These are phyloP conservation scores for Penicillium riverlandense DNA, from an alignment of 495 filamentous ascomycete species.

Conservation along the genomic window DNA sequence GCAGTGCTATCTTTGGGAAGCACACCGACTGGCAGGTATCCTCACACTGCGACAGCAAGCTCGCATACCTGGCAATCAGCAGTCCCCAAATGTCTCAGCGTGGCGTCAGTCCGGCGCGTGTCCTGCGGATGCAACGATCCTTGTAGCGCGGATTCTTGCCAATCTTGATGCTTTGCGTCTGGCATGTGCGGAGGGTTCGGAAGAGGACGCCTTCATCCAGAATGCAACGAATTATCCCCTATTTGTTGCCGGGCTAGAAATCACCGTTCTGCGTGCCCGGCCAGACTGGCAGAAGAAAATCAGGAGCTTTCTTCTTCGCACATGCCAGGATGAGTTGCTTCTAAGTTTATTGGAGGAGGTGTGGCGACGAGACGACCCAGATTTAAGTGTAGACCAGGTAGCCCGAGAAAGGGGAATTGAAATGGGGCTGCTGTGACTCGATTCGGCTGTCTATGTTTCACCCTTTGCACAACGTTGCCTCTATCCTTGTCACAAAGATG, in stretches of 20 bases:
- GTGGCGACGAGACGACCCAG: conserved; percentile 13
- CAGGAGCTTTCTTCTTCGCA: conserved; percentile 1
- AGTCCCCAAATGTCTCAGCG: background rate
- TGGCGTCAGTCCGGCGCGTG: conserved; percentile 7
- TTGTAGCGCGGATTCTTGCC: conserved; percentile 24
- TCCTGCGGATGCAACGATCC: conserved; percentile 9
- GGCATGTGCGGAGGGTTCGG: conserved; percentile 12
- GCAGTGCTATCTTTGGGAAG: conserved; percentile 31
- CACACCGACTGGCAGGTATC: conserved; percentile 26
- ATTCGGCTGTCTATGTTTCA: background rate
- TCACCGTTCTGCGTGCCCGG: conserved; percentile 10
- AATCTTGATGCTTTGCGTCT: conserved; percentile 22
- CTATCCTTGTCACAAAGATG: background rate
- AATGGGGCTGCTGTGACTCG: conserved; percentile 19
- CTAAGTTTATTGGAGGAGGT: conserved; percentile 21
- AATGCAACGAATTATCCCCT: conserved; percentile 25
- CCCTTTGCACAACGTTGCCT: background rate
- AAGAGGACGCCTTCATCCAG: conserved; percentile 14
- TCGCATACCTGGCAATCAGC: background rate
- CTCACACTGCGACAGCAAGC: conserved; percentile 10
- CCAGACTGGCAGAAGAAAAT: conserved; percentile 15
- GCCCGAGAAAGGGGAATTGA: conserved; percentile 19
- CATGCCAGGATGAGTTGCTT: conserved; percentile 12
- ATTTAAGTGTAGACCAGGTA: conserved; percentile 15
- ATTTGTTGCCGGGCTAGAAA: conserved; percentile 20